These are phyloP conservation scores for Crithidia mellificae DNA, from an alignment of 208 protist species.

Conservation along the genomic window DNA sequence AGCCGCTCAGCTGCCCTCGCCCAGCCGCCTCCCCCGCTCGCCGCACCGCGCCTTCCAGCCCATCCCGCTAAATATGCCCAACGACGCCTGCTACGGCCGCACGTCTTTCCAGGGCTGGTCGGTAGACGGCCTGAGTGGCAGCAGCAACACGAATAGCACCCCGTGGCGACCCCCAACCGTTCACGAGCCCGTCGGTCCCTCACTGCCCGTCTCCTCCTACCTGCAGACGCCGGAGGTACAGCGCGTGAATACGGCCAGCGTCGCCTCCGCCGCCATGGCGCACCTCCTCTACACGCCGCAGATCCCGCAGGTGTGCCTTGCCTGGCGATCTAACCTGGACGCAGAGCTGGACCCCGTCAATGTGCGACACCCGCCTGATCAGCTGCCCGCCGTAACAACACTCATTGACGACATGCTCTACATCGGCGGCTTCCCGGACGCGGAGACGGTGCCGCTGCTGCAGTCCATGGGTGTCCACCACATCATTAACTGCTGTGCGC, in stretches of 20 bases:
- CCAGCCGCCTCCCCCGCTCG: conserved; percentile 15
- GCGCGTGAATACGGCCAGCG: conserved; percentile 10
- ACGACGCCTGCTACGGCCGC: conserved; percentile 19
- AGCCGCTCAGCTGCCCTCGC: conserved; percentile 20
- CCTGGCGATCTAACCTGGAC: conserved; percentile 56
- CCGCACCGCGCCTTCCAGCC: conserved; percentile 31
- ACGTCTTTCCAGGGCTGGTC: conserved; percentile 20
- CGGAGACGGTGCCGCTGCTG: conserved; percentile 55
- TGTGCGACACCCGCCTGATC: conserved; percentile 19
- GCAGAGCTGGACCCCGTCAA: conserved; percentile 50
- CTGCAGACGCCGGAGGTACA: conserved; percentile 46
- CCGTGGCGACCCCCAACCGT: conserved; percentile 13
- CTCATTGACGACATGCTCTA: conserved; percentile 63
- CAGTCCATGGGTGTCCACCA: conserved; percentile 47
- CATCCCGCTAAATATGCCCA: conserved; percentile 23
- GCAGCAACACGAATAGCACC: conserved; percentile 10
- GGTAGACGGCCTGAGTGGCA: neutral
- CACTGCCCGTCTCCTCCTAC: neutral
- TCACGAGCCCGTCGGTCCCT: neutral
- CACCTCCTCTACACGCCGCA: conserved; percentile 69
- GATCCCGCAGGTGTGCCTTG: conserved; percentile 40
- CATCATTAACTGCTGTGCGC: conserved; percentile 83
- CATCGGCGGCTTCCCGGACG: conserved; percentile 78
- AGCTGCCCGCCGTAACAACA: conserved; percentile 49
- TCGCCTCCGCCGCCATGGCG: conserved; percentile 8